Percentiles rank a stretch among this genome's conserved stretches.
These are phyloP conservation scores for Russula abietina DNA, from an alignment of 768 basidiomycete species.

Conservation along the genomic window DNA sequence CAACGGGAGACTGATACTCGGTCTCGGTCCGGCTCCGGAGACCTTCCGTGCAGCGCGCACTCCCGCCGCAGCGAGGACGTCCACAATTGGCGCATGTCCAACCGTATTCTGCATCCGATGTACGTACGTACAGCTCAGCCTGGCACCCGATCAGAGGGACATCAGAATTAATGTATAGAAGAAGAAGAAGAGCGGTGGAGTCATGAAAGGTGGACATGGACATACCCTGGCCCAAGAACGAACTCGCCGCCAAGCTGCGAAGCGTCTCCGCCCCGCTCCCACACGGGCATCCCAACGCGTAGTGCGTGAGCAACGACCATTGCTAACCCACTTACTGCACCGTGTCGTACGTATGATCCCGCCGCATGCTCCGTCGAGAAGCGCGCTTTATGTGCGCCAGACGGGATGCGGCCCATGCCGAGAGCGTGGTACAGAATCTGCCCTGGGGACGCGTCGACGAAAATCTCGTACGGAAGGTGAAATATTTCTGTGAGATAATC, in stretches of 20 bases:
- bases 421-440: constrained; percentile 62
- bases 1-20: constrained; percentile 9
- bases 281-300: constrained; percentile 71
- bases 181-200: neutral
- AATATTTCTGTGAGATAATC: constrained; percentile 47
- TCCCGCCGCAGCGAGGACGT: constrained; percentile 62
- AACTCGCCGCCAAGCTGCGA: constrained; percentile 89
- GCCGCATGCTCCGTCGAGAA: constrained; percentile 18
- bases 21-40: neutral
- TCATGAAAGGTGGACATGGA: constrained; percentile 21
- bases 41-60: constrained; percentile 25
- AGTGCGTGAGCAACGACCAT: constrained; percentile 67
- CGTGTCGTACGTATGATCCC: constrained; percentile 60
- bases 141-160: constrained; percentile 27
- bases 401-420: constrained; percentile 59
- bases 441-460: constrained; percentile 62
- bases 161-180: neutral
- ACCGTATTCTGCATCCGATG: constrained; percentile 80
- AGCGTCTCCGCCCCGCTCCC: constrained; percentile 72
- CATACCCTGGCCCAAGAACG: constrained; percentile 56
- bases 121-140: constrained; percentile 62
- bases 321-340: constrained; percentile 60
- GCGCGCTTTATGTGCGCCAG: constrained; percentile 36
- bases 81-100: constrained; percentile 66
- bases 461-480: constrained; percentile 63